Percentiles rank a stretch among this genome's conserved stretches.
phyloP scores from a whole-genome alignment of 2,329 filamentous ascomycete genomes.

The Pseudogymnoascus sp. region DNA sequence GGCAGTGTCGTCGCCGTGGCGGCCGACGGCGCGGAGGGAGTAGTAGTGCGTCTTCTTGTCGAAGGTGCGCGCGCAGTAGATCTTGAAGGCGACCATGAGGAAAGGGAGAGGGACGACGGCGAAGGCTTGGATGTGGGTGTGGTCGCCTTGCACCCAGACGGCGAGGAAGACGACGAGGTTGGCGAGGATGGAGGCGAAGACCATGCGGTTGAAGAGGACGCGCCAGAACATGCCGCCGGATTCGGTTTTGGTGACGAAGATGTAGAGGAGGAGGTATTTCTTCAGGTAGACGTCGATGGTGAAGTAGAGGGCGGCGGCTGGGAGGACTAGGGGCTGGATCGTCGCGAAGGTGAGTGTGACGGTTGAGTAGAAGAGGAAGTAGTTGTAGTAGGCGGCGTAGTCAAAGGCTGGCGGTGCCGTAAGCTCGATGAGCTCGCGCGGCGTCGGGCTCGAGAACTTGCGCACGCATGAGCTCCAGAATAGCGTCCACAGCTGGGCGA shows the following conservation, averaged over 20 bases:
- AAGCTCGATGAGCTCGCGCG: constrained; percentile 82
- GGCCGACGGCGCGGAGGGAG: constrained; percentile 51
- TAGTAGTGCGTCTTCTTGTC: constrained; percentile 78
- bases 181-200: constrained; percentile 72
- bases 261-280: constrained; percentile 90
- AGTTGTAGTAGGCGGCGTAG: constrained; percentile 96
- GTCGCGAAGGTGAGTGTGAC: constrained; percentile 78
- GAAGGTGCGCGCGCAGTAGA: constrained; percentile 68
- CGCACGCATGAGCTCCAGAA: constrained; percentile 78
- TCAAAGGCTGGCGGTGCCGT: constrained; percentile 90
- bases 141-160: constrained; percentile 59
- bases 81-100: constrained; percentile 74
- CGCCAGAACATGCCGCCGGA: constrained; percentile 92
- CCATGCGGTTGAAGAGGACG: constrained; percentile 81
- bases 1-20: constrained; percentile 38
- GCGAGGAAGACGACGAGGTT: constrained; percentile 73
- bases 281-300: constrained; percentile 79
- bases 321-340: constrained; percentile 79
- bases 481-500: constrained; percentile 81
- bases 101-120: constrained; percentile 68
- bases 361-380: constrained; percentile 90
- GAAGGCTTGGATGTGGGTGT: constrained; percentile 51
- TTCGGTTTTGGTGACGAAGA: constrained; percentile 94
- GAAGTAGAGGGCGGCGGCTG: constrained; percentile 86
- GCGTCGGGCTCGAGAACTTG: constrained; percentile 80